Base-by-base conservation (phyloP, 139 green algal species). In the Coelastrella sp. region DNA sequence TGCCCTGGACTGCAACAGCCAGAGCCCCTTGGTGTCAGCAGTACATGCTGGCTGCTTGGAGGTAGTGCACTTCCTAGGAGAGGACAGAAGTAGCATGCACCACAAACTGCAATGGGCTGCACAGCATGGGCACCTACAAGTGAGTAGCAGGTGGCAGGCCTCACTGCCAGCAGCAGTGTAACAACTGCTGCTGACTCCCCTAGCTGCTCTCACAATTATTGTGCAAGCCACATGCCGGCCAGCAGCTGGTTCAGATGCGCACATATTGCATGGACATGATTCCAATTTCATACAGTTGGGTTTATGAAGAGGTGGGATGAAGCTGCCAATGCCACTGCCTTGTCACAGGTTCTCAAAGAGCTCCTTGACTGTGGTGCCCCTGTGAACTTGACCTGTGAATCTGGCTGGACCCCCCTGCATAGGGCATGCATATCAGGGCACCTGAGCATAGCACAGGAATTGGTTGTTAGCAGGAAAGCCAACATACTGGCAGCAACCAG, bases 401-500 rank as follows among this genome's bases (percentile, higher is more conserved):
- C 76, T 63, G 76, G 76, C 76, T 82, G 76, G 76, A 82, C 76
- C 25, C 76, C 76, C 7, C 76, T 82, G 76, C 76, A 82, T 11
- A 82, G 76, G 76, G 25, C 76, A 49, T 82, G 76, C 76, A 20
- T 82, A 17, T 24, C 7, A 7, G 76, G 76, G 17, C 76, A 82
- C 19, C 17, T 56, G 22, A 56, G 17, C 6, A 25, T 82, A 9
- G 76, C 35, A 15, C 76, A 82, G 20, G 76, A 82, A 25, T 25
- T 82, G 76, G 76, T 82, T 24, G 76, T 82, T 49, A 25, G 25
- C 15, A 49, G 76, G 25, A 82, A 82, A 11, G 76, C 76, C 25
- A 82, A 82, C 76, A 82, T 82, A 20, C 76, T 82, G 76, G 27
- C 76, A 82, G 76, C 76, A 82, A 82, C 76, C 57, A 82, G 63